Evolutionary conservation across 2,329 filamentous ascomycete species (phyloP), one percentile per base, ranked within the genome.

Genomic region (Alternaria gaisen): DNA sequence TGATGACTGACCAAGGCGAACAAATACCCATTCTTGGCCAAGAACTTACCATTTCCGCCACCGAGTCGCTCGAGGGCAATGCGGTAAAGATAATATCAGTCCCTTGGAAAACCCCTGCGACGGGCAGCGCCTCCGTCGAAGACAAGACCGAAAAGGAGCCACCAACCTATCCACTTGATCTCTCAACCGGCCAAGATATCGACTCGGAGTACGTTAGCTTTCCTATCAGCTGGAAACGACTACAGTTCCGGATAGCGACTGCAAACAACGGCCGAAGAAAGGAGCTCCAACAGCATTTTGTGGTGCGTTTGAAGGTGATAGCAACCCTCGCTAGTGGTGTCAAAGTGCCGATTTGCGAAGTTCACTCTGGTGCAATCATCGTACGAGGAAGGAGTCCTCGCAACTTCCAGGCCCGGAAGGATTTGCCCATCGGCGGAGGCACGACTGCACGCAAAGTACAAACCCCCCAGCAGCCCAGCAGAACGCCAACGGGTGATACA

Each of bases 221-320:
- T 71, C 94, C 94, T 5, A 94, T 98, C 65, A 92, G 93, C 47
- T 98, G 94, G 93, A 93, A 95, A 72, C 87, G 94, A 59, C 81
- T 98, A 63, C 94, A 98, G 73, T 98, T 98, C 75, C 87, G 94
- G 71, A 97, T 94, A 77, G 94, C 94, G 18, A 98, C 94, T 9
- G 94, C 94, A 58, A 98, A 98, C 81, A 98, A 98, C 76, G 94
- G 94, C 11, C 88, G 94, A 61, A 86, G 94, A 64, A 97, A 97
- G 81, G 94, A 98, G 77, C 86, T 98, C 46, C 94, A 98, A 76
- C 94, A 98, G 76, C 94, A 98, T 80, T 98, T 98, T 78, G 89
- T 97, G 11, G 85, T 98, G 59, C 90, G 93, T 65, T 83, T 98
- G 53, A 97, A 94, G 78, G 90, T 97, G 10, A 84, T 94, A 65